Conservation (phyloP, 352 stramenopile species). For the Discostella stelligera region DNA sequence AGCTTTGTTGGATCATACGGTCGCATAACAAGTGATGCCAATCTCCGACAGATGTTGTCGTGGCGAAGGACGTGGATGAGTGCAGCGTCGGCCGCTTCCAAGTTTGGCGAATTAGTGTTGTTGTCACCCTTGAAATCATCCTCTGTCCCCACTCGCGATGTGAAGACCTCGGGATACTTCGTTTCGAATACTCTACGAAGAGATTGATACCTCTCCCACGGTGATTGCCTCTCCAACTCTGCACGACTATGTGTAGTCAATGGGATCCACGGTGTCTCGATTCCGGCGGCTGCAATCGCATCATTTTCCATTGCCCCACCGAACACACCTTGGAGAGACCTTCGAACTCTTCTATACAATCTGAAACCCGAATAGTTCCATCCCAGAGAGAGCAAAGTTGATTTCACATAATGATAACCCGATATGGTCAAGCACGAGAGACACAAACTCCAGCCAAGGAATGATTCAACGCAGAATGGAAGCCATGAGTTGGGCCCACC, state of each 20-base stretch:
- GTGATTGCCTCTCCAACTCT: constrained; percentile 35
- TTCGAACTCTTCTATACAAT: constrained; percentile 6
- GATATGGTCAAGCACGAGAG: constrained; percentile 46
- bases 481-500: constrained; percentile 41
- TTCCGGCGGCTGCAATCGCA: background rate
- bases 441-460: constrained; percentile 46
- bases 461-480: constrained; percentile 44
- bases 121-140: constrained; percentile 2
- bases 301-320: background rate
- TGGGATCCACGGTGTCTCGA: constrained; percentile 35
- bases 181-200: constrained; percentile 40
- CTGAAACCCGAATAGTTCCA: constrained; percentile 13
- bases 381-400: constrained; percentile 20
- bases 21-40: constrained; percentile 53
- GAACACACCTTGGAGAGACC: background rate
- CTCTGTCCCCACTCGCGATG: background rate
- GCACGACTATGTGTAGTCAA: constrained; percentile 45
- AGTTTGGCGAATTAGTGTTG: background rate
- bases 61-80: constrained; percentile 36
- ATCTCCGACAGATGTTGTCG: constrained; percentile 34
- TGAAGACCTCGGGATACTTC: constrained; percentile 32
- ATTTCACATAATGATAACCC: constrained; percentile 51
- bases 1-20: constrained; percentile 32
- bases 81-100: constrained; percentile 21
- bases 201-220: constrained; percentile 37